A percentile compares a stretch with the other conserved stretches of the same genome.
Evolutionary conservation across 1,284 basidiomycete genomes (phyloP).

Genomic region (Phaffia rhodozyma): DNA sequence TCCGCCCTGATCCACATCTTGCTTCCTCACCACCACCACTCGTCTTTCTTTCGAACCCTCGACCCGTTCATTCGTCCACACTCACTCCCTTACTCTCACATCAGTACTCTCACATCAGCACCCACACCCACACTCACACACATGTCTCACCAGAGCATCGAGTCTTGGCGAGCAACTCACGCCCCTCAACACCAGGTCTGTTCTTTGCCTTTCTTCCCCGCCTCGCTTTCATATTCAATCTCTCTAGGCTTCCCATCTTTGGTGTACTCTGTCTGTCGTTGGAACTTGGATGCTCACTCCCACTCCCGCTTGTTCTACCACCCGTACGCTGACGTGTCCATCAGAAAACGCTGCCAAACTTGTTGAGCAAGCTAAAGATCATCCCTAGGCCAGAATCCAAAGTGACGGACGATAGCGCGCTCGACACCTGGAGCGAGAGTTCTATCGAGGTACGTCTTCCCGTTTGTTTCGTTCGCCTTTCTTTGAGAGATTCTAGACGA

Average conservation of each 20-base stretch:
- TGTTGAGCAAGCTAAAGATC: constrained; percentile 17
- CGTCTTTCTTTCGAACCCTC: no score
- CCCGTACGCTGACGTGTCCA: background rate
- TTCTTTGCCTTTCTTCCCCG: background rate
- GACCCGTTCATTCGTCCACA: no score
- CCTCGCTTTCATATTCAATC: background rate
- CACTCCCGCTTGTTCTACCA: background rate
- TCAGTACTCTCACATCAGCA: no score
- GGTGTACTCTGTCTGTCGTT: background rate
- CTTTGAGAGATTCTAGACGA: background rate
- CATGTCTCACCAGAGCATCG: background rate
- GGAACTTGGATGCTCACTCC: no score
- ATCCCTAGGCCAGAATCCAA: constrained; percentile 7
- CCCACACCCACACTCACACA: no score
- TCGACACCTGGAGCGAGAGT: constrained; percentile 12
- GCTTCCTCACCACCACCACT: no score
- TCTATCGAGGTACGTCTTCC: constrained; percentile 5
- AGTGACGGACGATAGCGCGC: constrained; percentile 10
- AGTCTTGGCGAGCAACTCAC: constrained; percentile 3
- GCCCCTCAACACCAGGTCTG: constrained; percentile 2
- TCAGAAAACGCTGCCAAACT: constrained; percentile 8
- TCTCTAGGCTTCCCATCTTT: background rate
- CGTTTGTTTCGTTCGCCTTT: background rate
- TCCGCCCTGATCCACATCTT: no score
- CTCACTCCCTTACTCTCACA: no score